phyloP scores from a whole-genome alignment of 2,329 filamentous ascomycete genomes.

The Rutstroemia sp. region DNA sequence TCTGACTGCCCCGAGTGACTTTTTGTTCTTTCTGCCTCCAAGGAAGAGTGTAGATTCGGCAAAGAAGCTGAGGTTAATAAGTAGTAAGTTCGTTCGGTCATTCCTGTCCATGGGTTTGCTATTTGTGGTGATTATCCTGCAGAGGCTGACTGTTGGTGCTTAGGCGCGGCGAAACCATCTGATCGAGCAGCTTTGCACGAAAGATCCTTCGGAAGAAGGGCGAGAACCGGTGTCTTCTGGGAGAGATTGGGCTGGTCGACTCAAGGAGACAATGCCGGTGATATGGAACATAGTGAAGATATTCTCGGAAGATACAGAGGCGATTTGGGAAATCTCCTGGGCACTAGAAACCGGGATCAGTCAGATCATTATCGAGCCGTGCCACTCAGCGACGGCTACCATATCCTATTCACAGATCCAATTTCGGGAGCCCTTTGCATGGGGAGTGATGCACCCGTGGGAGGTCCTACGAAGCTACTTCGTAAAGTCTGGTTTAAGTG shows the following conservation, averaged over 20 bases:
- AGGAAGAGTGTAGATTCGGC: constrained; percentile 43
- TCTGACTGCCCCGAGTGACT: constrained; percentile 45
- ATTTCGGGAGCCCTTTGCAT: constrained; percentile 47
- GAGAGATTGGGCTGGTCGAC: constrained; percentile 15
- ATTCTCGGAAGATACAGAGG: constrained; percentile 15
- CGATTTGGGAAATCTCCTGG: constrained; percentile 9
- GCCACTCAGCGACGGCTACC: constrained; percentile 57
- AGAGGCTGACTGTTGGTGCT: background rate
- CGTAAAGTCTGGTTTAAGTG: constrained; percentile 48
- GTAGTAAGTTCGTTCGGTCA: constrained; percentile 33
- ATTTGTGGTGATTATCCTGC: too few relatives aligned
- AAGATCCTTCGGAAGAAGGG: constrained; percentile 22
- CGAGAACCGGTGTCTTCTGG: constrained; percentile 23
- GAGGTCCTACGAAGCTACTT: constrained; percentile 47
- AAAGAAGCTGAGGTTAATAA: constrained; percentile 54
- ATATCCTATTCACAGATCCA: constrained; percentile 59
- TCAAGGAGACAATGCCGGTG: constrained; percentile 9
- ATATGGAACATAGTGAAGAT: constrained; percentile 9
- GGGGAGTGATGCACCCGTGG: constrained; percentile 51
- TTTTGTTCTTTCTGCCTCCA: constrained; percentile 52
- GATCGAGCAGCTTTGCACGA: constrained; percentile 22
- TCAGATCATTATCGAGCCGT: constrained; percentile 56
- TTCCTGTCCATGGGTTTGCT: too few relatives aligned
- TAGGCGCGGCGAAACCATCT: constrained; percentile 37
- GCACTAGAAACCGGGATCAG: constrained; percentile 18